Base-by-base conservation (phyloP, 2,329 filamentous ascomycete genomes). In the Trichoderma brevicompactum region DNA sequence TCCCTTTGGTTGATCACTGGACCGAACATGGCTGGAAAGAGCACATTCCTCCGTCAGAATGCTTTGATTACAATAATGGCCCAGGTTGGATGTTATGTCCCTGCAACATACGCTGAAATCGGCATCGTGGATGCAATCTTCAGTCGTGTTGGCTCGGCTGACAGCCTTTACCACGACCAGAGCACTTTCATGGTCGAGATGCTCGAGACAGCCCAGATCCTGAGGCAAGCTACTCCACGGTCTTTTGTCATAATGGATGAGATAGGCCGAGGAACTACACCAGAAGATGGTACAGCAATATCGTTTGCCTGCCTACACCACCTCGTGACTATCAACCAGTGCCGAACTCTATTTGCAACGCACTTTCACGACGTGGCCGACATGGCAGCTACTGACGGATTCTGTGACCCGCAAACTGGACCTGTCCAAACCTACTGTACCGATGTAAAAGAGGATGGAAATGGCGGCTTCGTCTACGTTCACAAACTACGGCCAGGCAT, bases 141-240 rank as follows among this genome's bases (percentile, higher is more conserved):
- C 80, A 95, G 90, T 74, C 91, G 95, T 74, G 90, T 96, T 23
- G 95, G 95, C 1, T 96, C 93, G 1, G 95, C 94, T 1, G 96
- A 99, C 76, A 94, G 97, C 75, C 83, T 99, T n/a, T 97, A 91
- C 79, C 87, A 88, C 58, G 91, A 97, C 79, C 94, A 98, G 77
- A 97, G 92, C 61, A 99, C 96, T 0, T 99, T 99, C 78, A 98
- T 99, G 95, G 92, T 98, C 1, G 95, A 99, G 79, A 99, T 99
- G 95, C 85, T 97, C 2, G 95, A 99, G 79, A 97, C 95, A 19
- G 94, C 94, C 1, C 85, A 90, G 32, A 99, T 99, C 61, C 83
- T 99, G 60, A 91, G 90, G 67, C 85, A 91, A 70, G 94, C 95
- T 0, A 98, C 94, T 0, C 79, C 88, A 1, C 85, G 89, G 28